These are phyloP conservation scores for Monosporozyma servazzii DNA, from an alignment of 805 yeast genomes.

Conservation along the genomic window DNA sequence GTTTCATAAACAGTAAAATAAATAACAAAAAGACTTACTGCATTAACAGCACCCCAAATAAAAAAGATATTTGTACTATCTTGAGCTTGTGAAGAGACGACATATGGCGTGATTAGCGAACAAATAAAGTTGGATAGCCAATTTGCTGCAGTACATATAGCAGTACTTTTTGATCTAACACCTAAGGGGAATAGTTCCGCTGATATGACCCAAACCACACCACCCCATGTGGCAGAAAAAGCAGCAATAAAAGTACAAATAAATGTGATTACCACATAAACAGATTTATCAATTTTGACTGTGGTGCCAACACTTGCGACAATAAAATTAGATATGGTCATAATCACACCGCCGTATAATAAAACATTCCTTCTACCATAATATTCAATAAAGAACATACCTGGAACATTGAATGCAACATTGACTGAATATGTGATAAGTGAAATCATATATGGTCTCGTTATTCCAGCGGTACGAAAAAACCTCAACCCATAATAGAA, in stretches of 20 bases:
- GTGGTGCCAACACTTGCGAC: slow-evolving; percentile 58
- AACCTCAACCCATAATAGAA: slow-evolving; percentile 84
- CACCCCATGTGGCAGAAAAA: slow-evolving; percentile 81
- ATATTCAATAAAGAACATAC: slow-evolving; percentile 66
- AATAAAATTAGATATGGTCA: slow-evolving; percentile 56
- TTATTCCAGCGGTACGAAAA: slow-evolving; percentile 57
- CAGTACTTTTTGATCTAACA: slow-evolving; percentile 68
- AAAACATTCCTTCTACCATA: slow-evolving; percentile 71
- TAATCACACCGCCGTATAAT: slow-evolving; percentile 64
- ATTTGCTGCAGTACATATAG: slow-evolving; percentile 70
- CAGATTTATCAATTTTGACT: slow-evolving; percentile 36
- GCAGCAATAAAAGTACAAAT: slow-evolving; percentile 66
- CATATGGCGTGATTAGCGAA: slow-evolving; percentile 67
- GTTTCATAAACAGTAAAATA: slow-evolving; percentile 72
- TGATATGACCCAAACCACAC: slow-evolving; percentile 66
- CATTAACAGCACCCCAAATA: slow-evolving; percentile 68
- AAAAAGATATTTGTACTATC: slow-evolving; percentile 66
- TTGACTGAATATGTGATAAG: slow-evolving; percentile 75
- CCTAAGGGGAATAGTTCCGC: slow-evolving; percentile 63
- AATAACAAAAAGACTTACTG: slow-evolving; percentile 48
- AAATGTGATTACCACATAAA: slow-evolving; percentile 48
- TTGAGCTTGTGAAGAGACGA: slow-evolving; percentile 52
- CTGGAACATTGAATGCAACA: slow-evolving; percentile 74
- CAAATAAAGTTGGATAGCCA: slow-evolving; percentile 72
- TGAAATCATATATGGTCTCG: slow-evolving; percentile 60